Percentiles rank a stretch among this genome's conserved stretches.
These are phyloP conservation scores for Penicillium lividum DNA, from an alignment of 495 filamentous ascomycete species.

Conservation along the genomic window DNA sequence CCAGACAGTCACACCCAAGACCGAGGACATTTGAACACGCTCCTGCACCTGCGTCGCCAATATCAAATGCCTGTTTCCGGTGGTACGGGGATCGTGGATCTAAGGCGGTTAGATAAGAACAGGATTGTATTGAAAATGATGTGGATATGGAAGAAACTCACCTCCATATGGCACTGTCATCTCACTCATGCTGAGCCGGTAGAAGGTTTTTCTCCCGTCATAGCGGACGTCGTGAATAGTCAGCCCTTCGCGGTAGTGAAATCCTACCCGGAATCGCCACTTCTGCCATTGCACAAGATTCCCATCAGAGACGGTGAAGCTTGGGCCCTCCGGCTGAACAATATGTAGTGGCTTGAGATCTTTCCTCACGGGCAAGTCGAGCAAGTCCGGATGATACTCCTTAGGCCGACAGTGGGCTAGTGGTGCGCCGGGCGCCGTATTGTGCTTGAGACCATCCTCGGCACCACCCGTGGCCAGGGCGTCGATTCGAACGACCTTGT, in stretches of 20 bases:
- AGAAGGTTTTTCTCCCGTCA: constrained; percentile 64
- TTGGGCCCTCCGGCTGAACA: constrained; percentile 73
- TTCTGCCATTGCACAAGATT: constrained; percentile 61
- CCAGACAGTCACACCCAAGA: constrained; percentile 63
- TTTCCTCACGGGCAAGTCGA: constrained; percentile 44
- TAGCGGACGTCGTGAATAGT: constrained; percentile 65
- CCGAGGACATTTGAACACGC: constrained; percentile 64
- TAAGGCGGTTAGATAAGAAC: no score
- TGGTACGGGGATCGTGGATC: constrained; percentile 68
- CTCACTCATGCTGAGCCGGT: constrained; percentile 68
- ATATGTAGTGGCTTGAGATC: constrained; percentile 75
- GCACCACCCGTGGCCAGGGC: constrained; percentile 24
- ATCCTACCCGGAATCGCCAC: constrained; percentile 65
- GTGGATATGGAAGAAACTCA: no score
- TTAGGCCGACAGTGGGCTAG: constrained; percentile 31
- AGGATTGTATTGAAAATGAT: no score
- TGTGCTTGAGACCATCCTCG: constrained; percentile 29
- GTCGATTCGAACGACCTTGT: constrained; percentile 35
- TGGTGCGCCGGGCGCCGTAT: no score
- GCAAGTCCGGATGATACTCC: constrained; percentile 67
- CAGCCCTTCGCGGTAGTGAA: constrained; percentile 62
- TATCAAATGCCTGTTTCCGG: constrained; percentile 67
- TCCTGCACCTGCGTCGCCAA: constrained; percentile 68
- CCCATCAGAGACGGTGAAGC: constrained; percentile 52
- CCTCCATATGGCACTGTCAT: constrained; percentile 71